phyloP scores from a whole-genome alignment of 805 yeast species.

The Kodamaea jinghongensis region DNA sequence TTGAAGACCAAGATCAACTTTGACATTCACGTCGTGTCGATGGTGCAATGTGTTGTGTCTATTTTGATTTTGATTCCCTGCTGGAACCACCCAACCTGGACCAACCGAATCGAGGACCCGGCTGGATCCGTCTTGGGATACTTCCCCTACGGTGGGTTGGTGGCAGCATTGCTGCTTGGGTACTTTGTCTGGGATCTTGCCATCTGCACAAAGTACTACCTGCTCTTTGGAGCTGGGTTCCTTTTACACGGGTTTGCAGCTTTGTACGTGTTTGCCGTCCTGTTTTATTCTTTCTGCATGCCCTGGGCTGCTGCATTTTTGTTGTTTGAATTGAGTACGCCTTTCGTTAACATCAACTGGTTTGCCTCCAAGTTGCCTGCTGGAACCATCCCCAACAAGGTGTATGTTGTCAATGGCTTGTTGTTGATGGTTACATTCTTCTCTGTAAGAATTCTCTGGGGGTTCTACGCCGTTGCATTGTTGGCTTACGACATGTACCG shows the following conservation, averaged over 20 bases:
- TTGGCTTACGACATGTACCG: constrained; percentile 49
- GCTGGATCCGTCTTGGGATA: constrained; percentile 51
- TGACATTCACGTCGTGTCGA: constrained; percentile 87
- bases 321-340: constrained; percentile 85
- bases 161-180: constrained; percentile 70
- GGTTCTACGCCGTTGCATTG: constrained; percentile 63
- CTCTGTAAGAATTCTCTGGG: constrained; percentile 80
- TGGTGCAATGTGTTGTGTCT: constrained; percentile 76
- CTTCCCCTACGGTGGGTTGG: constrained; percentile 74
- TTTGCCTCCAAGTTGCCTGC: constrained; percentile 75
- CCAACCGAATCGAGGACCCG: constrained; percentile 41
- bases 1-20: constrained; percentile 61
- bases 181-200: constrained; percentile 89
- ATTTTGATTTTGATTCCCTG: constrained; percentile 59
- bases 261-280: constrained; percentile 61
- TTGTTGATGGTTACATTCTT: constrained; percentile 69
- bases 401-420: constrained; percentile 68
- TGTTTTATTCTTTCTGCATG: constrained; percentile 71
- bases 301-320: constrained; percentile 82
- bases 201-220: constrained; percentile 62
- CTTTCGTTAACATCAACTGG: constrained; percentile 95
- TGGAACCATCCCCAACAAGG: constrained; percentile 54
- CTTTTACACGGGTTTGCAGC: constrained; percentile 83
- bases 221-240: constrained; percentile 78
- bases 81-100: constrained; percentile 53